phyloP scores from a whole-genome alignment of 768 basidiomycete genomes.

The Lepiota venenata region DNA sequence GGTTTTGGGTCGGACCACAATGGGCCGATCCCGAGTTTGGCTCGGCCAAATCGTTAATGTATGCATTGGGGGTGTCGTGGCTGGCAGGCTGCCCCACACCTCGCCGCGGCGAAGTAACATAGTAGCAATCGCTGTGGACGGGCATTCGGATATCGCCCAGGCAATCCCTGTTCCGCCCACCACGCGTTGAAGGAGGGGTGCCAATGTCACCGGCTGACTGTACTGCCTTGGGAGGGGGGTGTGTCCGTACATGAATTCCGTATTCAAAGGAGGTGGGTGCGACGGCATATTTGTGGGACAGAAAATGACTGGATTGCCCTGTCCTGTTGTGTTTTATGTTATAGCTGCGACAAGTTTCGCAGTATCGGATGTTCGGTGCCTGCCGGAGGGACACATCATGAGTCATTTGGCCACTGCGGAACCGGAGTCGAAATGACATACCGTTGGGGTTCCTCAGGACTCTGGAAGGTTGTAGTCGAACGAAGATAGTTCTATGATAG shows the following conservation, averaged over 20 bases:
- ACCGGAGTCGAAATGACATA: neutral
- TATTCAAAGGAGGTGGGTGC: neutral
- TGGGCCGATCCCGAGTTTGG: constrained; percentile 2
- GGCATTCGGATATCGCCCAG: constrained; percentile 6
- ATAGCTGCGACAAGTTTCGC: no score
- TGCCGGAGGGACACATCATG: constrained; percentile 4
- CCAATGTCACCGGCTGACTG: neutral
- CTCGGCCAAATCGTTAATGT: constrained; percentile 6
- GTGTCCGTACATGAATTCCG: neutral
- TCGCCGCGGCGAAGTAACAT: constrained; percentile 4
- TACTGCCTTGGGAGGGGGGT: neutral
- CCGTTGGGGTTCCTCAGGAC: neutral
- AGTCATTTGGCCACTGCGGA: constrained; percentile 11
- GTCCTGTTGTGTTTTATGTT: neutral
- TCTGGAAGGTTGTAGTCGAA: neutral
- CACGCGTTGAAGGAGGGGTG: neutral
- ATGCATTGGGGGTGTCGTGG: neutral
- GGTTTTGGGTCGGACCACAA: neutral
- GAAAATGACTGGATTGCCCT: neutral
- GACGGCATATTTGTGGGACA: constrained; percentile 1
- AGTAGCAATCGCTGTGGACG: neutral
- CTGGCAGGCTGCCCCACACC: constrained; percentile 1
- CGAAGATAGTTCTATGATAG: no score
- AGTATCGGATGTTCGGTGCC: neutral
- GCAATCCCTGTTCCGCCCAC: neutral